Percentiles rank a stretch among this genome's conserved stretches.
Conservation (phyloP, 768 basidiomycete genomes). For the Sporobolomyces pararoseus region DNA sequence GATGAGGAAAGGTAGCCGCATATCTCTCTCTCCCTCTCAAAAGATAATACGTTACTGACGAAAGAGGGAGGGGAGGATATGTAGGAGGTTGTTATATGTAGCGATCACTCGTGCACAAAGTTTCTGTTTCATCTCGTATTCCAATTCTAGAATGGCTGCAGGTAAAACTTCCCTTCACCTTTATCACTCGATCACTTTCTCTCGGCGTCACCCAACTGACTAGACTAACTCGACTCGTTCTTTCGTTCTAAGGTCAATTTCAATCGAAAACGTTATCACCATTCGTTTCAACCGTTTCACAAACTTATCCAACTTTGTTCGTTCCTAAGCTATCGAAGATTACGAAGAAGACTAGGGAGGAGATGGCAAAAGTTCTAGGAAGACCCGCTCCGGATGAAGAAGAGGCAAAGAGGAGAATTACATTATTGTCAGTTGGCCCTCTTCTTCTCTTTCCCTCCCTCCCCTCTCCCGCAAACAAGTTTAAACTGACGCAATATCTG, state of each 20-base stretch:
- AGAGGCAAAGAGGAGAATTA: conserved; percentile 53
- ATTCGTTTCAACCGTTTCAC: conserved; percentile 57
- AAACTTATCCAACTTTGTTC: conserved; percentile 54
- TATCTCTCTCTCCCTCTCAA: background rate
- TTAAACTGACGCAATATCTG: too few relatives aligned
- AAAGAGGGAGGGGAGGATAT: too few relatives aligned
- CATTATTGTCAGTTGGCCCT: conserved; percentile 59
- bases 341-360: conserved; percentile 52
- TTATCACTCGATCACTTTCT: too few relatives aligned
- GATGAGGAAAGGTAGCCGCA: conserved; percentile 70
- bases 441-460: too few relatives aligned
- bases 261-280: conserved; percentile 58
- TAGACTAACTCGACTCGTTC: too few relatives aligned
- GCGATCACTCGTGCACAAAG: conserved; percentile 80
- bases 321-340: conserved; percentile 54
- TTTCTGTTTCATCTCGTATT: conserved; percentile 50
- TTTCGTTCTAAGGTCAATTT: conserved; percentile 52
- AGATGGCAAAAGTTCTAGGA: conserved; percentile 59
- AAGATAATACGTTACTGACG: too few relatives aligned
- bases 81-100: conserved; percentile 77
- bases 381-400: conserved; percentile 54
- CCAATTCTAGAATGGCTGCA: conserved; percentile 48
- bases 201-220: too few relatives aligned
- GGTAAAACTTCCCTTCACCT: too few relatives aligned
- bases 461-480: too few relatives aligned